Evolutionary conservation across 352 stramenopile species (phyloP), one percentile per base, ranked within the genome.

Genomic region (Thraustotheca clavata): DNA sequence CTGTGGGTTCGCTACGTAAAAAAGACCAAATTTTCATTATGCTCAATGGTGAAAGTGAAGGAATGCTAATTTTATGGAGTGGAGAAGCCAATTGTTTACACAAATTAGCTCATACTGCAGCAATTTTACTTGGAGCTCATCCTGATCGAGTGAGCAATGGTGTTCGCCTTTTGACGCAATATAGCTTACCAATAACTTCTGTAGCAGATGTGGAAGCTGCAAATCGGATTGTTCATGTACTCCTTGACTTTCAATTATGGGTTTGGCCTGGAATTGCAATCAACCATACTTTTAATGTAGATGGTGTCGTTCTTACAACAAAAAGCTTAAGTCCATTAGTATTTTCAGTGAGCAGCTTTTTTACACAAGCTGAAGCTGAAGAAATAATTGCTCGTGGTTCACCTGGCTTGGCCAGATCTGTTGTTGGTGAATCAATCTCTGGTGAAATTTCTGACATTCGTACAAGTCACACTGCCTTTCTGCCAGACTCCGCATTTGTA

Each of bases 181-280:
- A 88, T 71, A 82, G 82, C 0, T 69, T 73, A 24, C 70, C 84
- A 0, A 74, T 91, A 46, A 76, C 74, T 36, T 80, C 72, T 32
- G 63, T 60, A 0, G 31, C 74, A 16, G 80, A 88, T 8, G 63
- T 89, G 26, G 69, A 54, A 9, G 62, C 68, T 6, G 67, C 79
- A 16, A 80, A 82, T 35, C 75, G 81, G 43, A 80, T 87, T 11
- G 80, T 90, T 24, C 82, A 93, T 49, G 71, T 93, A 31, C 57
- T 93, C 59, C 59, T 93, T 43, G 84, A 93, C 60, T 90, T 91
- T 68, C 80, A 93, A 69, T 67, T 89, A 54, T 91, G 83, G 80
- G 70, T 84, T 26, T 91, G 80, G 83, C 80, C 83, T 0, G 80
- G 83, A 29, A 89, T 91, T 67, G 62, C 79, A 67, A 85, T 86